Percentiles rank a stretch among this genome's conserved stretches.
These are phyloP conservation scores for Myriosclerotinia duriaeana DNA, from an alignment of 2,329 filamentous ascomycete species.

Conservation along the genomic window DNA sequence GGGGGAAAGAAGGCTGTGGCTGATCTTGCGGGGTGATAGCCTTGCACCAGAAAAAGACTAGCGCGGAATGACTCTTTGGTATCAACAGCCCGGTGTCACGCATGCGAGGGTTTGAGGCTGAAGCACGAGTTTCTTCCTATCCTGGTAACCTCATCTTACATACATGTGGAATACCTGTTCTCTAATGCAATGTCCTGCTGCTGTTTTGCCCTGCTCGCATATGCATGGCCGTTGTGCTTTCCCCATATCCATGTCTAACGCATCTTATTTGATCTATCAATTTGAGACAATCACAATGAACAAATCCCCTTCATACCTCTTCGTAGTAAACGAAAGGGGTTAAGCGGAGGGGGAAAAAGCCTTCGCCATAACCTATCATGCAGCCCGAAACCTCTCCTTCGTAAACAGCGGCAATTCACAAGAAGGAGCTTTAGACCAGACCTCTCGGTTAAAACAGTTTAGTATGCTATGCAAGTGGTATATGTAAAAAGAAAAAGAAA, in stretches of 20 bases:
- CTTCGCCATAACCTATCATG: neutral
- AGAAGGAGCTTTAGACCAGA: neutral
- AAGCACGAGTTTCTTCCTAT: neutral
- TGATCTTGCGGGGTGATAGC: conserved; percentile 11
- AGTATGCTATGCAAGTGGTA: conserved; percentile 18
- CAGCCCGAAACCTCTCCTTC: neutral
- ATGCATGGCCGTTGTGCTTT: neutral
- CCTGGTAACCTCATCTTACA: neutral
- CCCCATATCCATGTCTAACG: neutral
- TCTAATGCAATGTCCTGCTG: neutral
- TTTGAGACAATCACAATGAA: neutral
- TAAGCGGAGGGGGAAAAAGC: too few species aligned
- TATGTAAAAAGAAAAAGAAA: neutral
- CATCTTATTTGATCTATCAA: neutral
- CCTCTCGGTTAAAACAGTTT: conserved; percentile 1
- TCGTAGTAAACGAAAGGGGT: neutral
- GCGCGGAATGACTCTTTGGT: neutral
- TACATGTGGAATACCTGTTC: neutral
- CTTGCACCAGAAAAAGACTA: conserved; percentile 4
- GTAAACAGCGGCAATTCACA: neutral
- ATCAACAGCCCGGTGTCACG: neutral
- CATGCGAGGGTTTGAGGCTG: neutral
- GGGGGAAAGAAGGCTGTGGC: conserved; percentile 4
- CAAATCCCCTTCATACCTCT: neutral
- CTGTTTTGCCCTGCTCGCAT: neutral